Percentiles rank a stretch among this genome's conserved stretches.
Conservation (phyloP, 495 filamentous ascomycete genomes). For the Cetradonia linearis region DNA sequence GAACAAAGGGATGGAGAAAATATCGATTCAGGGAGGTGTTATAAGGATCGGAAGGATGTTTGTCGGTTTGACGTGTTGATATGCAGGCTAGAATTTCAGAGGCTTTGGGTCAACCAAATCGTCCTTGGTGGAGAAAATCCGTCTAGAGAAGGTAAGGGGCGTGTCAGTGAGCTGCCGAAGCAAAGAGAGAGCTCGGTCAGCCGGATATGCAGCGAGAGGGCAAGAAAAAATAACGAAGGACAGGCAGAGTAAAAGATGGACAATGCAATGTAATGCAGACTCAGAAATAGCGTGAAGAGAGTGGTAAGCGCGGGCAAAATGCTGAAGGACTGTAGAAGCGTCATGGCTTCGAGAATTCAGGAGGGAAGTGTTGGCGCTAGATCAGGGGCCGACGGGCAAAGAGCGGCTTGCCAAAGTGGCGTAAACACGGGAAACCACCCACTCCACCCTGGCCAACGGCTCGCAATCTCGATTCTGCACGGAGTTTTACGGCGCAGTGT, state of each 20-base stretch:
- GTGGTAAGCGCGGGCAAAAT: slow-evolving; percentile 2
- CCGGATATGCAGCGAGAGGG: background rate
- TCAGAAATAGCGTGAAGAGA: slow-evolving; percentile 1
- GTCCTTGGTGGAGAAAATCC: background rate
- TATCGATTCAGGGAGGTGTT: background rate
- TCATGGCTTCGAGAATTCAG: background rate
- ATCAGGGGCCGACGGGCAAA: slow-evolving; percentile 2
- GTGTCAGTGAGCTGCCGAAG: slow-evolving; percentile 7
- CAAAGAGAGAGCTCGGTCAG: background rate
- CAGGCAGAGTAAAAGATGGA: background rate
- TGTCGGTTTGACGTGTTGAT: background rate
- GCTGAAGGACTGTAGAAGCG: background rate
- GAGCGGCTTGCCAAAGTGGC: background rate
- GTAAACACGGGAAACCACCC: background rate
- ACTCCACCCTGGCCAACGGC: background rate
- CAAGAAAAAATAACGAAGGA: background rate
- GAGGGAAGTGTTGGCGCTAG: slow-evolving; percentile 4
- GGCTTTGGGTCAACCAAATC: slow-evolving; percentile 13
- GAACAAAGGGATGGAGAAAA: background rate
- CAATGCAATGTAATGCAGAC: background rate
- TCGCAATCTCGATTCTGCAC: background rate
- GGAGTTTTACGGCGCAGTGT: background rate
- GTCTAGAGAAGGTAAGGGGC: slow-evolving; percentile 8
- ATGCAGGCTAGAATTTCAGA: background rate
- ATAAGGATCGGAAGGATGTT: background rate